Conservation (phyloP, 805 yeast genomes). For the Wickerhamomyces kurtzmanii region DNA sequence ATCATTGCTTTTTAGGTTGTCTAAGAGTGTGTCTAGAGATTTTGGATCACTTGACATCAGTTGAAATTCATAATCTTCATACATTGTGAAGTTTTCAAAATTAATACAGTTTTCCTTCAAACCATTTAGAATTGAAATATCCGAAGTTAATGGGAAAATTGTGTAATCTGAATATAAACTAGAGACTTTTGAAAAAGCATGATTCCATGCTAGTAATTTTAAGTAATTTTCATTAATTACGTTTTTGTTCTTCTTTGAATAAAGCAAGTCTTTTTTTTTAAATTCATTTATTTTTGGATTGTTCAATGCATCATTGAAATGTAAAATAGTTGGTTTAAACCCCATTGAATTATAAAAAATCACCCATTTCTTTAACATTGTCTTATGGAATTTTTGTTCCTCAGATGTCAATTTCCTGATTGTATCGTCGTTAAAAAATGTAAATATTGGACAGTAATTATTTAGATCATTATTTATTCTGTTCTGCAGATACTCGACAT, state of each 20-base stretch:
- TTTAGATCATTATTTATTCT: conserved; percentile 5
- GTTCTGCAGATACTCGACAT: conserved; percentile 4
- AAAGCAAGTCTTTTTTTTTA: conserved; percentile 3
- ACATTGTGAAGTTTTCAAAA: not conserved
- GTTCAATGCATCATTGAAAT: conserved; percentile 9
- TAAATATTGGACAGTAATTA: conserved; percentile 5
- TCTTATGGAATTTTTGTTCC: conserved; percentile 11
- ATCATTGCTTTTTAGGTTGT: conserved; percentile 4
- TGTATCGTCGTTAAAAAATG: conserved; percentile 13
- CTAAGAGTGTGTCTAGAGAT: conserved; percentile 4
- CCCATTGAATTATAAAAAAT: conserved; percentile 10
- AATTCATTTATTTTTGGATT: conserved; percentile 6
- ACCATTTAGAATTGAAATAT: not conserved
- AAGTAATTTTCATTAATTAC: conserved; percentile 11
- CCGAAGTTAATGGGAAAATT: conserved; percentile 1
- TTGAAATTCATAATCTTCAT: conserved; percentile 7
- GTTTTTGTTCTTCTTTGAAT: conserved; percentile 4
- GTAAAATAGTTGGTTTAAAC: conserved; percentile 7
- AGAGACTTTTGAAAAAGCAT: conserved; percentile 1
- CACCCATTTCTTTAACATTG: conserved; percentile 8
- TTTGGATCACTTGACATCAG: conserved; percentile 5
- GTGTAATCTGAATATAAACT: no score
- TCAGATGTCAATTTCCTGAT: conserved; percentile 6
- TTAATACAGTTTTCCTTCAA: conserved; percentile 1
- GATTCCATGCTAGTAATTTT: conserved; percentile 11